These are phyloP conservation scores for Buddleja alternifolia DNA, from an alignment of 257 asterid species.

Conservation along the genomic window DNA sequence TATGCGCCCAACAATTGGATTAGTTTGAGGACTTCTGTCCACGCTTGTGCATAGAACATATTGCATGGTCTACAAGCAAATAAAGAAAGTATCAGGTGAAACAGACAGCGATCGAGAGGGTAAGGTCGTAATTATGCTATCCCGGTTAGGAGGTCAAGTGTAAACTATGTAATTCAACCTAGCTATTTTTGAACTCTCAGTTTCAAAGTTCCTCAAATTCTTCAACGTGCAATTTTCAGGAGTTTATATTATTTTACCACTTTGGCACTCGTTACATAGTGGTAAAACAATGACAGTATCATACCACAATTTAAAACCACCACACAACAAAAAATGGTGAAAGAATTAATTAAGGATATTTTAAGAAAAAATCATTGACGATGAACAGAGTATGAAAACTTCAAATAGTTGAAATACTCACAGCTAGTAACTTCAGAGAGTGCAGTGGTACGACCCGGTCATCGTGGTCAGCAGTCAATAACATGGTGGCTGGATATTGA, in stretches of 20 bases:
- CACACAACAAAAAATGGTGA: background rate
- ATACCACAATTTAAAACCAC: too few species aligned
- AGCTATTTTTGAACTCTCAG: too few species aligned
- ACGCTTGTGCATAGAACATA: slow-evolving; percentile 53
- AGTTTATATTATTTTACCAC: too few species aligned
- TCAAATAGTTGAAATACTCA: slow-evolving; percentile 25
- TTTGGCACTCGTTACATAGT: too few species aligned
- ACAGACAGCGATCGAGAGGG: too few species aligned
- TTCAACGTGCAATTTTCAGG: too few species aligned
- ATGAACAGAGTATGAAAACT: background rate
- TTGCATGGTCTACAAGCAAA: slow-evolving; percentile 66
- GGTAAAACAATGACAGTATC: too few species aligned
- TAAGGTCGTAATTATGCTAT: too few species aligned
- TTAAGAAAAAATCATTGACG: too few species aligned
- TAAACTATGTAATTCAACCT: too few species aligned
- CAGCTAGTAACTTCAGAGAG: slow-evolving; percentile 72
- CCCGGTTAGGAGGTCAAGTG: too few species aligned
- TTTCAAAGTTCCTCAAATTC: too few species aligned
- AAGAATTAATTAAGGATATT: background rate
- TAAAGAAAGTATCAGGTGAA: background rate
- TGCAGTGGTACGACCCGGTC: slow-evolving; percentile 85
- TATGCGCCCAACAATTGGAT: slow-evolving; percentile 68
- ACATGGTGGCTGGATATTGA: slow-evolving; percentile 80
- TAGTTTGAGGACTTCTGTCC: slow-evolving; percentile 60
- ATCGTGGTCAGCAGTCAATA: slow-evolving; percentile 84